A percentile compares a stretch with the other conserved stretches of the same genome.
Conservation (phyloP, 2,329 filamentous ascomycete species). For the Aspergillus ruber region DNA sequence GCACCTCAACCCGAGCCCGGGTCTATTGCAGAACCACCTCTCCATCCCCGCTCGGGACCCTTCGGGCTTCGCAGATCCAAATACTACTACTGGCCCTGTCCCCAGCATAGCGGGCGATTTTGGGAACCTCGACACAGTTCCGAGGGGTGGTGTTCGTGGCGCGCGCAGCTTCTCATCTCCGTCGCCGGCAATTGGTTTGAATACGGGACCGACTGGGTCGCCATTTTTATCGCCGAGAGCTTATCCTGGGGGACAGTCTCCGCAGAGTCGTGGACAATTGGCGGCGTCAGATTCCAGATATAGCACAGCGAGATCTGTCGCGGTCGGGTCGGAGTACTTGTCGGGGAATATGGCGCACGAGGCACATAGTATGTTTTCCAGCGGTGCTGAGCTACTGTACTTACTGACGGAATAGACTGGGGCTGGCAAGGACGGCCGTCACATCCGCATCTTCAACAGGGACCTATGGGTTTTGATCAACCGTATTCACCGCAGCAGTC, state of each 20-base stretch:
- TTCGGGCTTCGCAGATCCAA: background rate
- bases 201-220: background rate
- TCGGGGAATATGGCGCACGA: constrained; percentile 25
- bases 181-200: background rate
- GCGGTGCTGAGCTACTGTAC: background rate
- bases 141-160: background rate
- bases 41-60: background rate
- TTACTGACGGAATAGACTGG: constrained; percentile 21
- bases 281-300: background rate
- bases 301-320: background rate
- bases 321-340: constrained; percentile 15
- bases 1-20: background rate
- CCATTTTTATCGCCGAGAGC: background rate
- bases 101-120: background rate
- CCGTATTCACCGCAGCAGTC: constrained; percentile 19
- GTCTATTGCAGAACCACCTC: background rate
- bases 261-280: background rate
- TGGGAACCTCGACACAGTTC: background rate
- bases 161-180: background rate
- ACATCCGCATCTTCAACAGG: constrained; percentile 20
- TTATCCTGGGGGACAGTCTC: background rate
- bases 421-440: constrained; percentile 24
- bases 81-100: background rate
- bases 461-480: constrained; percentile 21
- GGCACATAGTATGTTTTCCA: constrained; percentile 19